Conservation (phyloP, 1,284 basidiomycete genomes). For the Apiotrichum mycotoxinovorans region DNA sequence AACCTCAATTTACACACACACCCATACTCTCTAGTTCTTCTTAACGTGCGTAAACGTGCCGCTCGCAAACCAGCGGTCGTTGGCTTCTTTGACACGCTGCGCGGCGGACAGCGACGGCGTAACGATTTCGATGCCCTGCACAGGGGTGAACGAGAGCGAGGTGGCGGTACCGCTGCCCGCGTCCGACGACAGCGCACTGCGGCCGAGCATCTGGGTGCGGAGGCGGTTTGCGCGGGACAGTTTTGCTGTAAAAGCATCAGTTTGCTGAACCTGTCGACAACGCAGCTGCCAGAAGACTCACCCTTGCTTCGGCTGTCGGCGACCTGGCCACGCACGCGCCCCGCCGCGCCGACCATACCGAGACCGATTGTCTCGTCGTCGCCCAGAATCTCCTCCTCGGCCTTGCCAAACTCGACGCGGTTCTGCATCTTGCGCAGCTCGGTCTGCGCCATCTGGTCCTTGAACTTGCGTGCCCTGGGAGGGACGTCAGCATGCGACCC, state of each 20-base stretch:
- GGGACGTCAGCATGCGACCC: neutral
- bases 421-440: slow-evolving; percentile 96
- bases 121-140: slow-evolving; percentile 92
- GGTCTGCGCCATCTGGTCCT: slow-evolving; percentile 94
- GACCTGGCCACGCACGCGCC: slow-evolving; percentile 78
- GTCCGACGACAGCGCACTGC: slow-evolving; percentile 60
- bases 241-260: slow-evolving; percentile 63
- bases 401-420: slow-evolving; percentile 91
- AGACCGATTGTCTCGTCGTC: slow-evolving; percentile 95
- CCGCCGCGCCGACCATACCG: slow-evolving; percentile 90
- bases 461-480: slow-evolving; percentile 83
- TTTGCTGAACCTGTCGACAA: neutral
- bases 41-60: slow-evolving; percentile 65
- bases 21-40: slow-evolving; percentile 42
- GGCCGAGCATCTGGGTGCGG: slow-evolving; percentile 74
- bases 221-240: slow-evolving; percentile 94
- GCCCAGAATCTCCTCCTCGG: slow-evolving; percentile 91
- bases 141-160: slow-evolving; percentile 88
- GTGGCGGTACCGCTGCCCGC: slow-evolving; percentile 75
- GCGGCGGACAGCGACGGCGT: slow-evolving; percentile 67
- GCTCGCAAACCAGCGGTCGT: slow-evolving; percentile 84
- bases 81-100: slow-evolving; percentile 81
- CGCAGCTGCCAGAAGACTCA: slow-evolving; percentile 48
- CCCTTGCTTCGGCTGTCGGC: slow-evolving; percentile 86
- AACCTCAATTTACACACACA: too few species aligned